Evolutionary conservation across 2,329 filamentous ascomycete genomes (phyloP), one percentile per base, ranked within the genome.

Genomic region (Lecanicillium sp.): DNA sequence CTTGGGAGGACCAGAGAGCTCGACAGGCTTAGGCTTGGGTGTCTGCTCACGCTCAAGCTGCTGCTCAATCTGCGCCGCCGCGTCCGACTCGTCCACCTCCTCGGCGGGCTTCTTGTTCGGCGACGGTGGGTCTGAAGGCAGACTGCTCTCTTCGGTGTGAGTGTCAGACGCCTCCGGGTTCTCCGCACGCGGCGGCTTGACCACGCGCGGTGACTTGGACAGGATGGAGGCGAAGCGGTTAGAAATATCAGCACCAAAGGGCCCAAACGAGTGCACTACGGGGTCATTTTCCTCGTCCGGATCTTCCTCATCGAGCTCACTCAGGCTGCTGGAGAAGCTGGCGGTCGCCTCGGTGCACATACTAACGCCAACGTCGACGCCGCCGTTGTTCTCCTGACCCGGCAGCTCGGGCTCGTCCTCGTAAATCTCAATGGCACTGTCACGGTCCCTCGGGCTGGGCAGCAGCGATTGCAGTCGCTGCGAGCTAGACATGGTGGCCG

Each of bases 281-380:
- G 89, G 89, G 50, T 97, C 92, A 47, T 96, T 96, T 62, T 97
- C 90, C 65, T 96, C 89, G 50, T 90, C 84, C 1, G 85, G 81
- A 46, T 94, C 79, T 38, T 83, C 77, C 14, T 88, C 79, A 14
- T 83, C 79, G 5, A 65, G 58, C 38, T 60, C 64, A 11, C 64
- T 67, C 18, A 74, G 61, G 37, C 79, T 76, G 53, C 74, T 79
- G 7, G 69, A 72, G 56, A 74, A 77, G 52, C 68, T 73, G 39
- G 66, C 64, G n/a, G 65, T 65, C 17, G 61, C 52, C 25, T 74
- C 70, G 9, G 71, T 72, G 46, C 64, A 57, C 48, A 74, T 72
- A 57, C 70, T 76, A 13, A 60, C 60, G 20, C 54, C 54, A 13
- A 55, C 46, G 39, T 58, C 53, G 8, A 50, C 32, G 13, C 45